These are phyloP conservation scores for Chaetothyriales sp. DNA, from an alignment of 2,329 filamentous ascomycete genomes.

Conservation along the genomic window DNA sequence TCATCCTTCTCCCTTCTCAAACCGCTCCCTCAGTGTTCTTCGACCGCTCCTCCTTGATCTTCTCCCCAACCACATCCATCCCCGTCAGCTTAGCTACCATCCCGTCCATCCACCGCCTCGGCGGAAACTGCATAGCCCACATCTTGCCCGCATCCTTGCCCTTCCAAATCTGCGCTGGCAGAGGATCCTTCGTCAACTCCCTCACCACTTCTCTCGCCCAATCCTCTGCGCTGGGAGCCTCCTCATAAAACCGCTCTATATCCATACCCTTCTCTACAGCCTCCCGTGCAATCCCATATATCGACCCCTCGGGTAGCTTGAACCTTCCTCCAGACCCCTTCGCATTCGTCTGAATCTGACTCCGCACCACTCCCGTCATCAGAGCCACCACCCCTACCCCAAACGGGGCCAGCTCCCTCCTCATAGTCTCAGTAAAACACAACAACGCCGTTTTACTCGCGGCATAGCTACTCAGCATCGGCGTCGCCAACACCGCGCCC, in stretches of 20 bases:
- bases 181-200: constrained; percentile 38
- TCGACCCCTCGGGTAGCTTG: constrained; percentile 5
- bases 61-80: constrained; percentile 1
- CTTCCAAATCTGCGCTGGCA: constrained; percentile 10
- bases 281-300: constrained; percentile 4
- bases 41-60: background rate
- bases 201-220: constrained; percentile 44
- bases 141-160: constrained; percentile 2
- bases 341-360: constrained; percentile 5
- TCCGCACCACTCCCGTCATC: constrained; percentile 18
- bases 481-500: constrained; percentile 19
- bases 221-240: constrained; percentile 39
- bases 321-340: background rate
- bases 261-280: constrained; percentile 4
- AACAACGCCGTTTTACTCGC: constrained; percentile 23
- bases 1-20: too few relatives aligned
- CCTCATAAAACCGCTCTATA: background rate
- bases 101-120: constrained; percentile 2
- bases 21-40: background rate
- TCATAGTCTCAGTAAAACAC: constrained; percentile 20
- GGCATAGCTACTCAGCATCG: constrained; percentile 24
- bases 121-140: constrained; percentile 2
- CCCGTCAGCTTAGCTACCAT: constrained; percentile 2
- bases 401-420: constrained; percentile 23
- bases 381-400: constrained; percentile 21